Conservation (phyloP, 208 protist genomes). For the Sergeia podlipaevii region DNA sequence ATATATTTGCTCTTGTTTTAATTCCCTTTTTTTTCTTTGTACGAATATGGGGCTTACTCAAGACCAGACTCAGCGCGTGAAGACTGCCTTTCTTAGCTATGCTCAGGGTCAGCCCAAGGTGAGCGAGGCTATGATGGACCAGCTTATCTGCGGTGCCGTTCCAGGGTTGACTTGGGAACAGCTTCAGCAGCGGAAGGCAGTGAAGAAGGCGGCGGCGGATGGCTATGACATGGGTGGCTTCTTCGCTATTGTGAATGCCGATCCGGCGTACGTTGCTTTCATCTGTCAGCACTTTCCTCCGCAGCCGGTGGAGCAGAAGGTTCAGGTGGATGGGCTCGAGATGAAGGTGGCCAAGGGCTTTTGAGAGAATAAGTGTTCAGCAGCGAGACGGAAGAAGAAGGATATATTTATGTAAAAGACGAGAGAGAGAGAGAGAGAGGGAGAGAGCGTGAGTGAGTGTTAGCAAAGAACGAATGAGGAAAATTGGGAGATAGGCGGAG, state of each 20-base stretch:
- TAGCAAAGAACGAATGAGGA: background rate
- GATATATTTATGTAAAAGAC: background rate
- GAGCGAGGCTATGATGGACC: slow-evolving; percentile 82
- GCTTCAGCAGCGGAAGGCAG: slow-evolving; percentile 68
- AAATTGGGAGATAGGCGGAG: no score
- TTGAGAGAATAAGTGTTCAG: slow-evolving; percentile 16
- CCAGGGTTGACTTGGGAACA: slow-evolving; percentile 79
- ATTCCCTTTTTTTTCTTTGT: background rate
- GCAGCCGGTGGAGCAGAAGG: slow-evolving; percentile 61
- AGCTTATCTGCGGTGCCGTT: slow-evolving; percentile 86
- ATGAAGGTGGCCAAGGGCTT: slow-evolving; percentile 84
- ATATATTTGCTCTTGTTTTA: background rate
- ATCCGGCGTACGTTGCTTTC: slow-evolving; percentile 70
- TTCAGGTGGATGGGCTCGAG: slow-evolving; percentile 70
- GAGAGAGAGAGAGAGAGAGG: slow-evolving; percentile 1
- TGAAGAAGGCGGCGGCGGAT: slow-evolving; percentile 41
- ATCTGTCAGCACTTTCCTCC: slow-evolving; percentile 74
- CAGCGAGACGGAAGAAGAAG: slow-evolving; percentile 2
- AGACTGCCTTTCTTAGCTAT: slow-evolving; percentile 87
- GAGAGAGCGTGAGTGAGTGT: background rate
- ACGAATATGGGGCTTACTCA: slow-evolving; percentile 57
- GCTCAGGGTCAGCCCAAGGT: slow-evolving; percentile 76
- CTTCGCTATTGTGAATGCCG: slow-evolving; percentile 72
- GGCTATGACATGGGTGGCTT: slow-evolving; percentile 76
- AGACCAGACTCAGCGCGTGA: slow-evolving; percentile 80